phyloP scores from a whole-genome alignment of 371 early-diverging fungal genomes.

The Mortierella polycephala region DNA sequence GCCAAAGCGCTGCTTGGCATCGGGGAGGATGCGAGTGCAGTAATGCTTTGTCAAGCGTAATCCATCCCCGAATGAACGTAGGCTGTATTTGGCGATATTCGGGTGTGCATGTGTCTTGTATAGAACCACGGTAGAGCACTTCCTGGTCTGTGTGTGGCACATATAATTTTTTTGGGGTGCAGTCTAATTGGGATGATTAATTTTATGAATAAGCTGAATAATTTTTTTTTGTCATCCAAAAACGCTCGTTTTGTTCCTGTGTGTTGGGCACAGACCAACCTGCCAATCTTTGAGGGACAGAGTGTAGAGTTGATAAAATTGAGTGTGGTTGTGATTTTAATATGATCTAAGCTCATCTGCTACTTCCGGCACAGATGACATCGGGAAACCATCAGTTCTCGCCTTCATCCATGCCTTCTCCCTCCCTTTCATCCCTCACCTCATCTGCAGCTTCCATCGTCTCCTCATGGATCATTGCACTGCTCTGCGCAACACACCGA shows the following conservation, averaged over 20 bases:
- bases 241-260: neutral
- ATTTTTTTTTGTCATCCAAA: neutral
- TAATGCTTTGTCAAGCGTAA: neutral
- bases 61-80: neutral
- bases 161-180: neutral
- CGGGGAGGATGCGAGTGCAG: too few species aligned
- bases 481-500: neutral
- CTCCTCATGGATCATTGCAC: neutral
- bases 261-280: neutral
- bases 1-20: too few species aligned
- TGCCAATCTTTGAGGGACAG: neutral
- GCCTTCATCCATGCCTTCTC: constrained; percentile 24
- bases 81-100: too few species aligned
- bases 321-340: neutral
- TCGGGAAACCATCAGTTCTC: constrained; percentile 11
- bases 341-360: neutral
- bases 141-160: neutral
- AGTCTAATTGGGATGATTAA: too few species aligned
- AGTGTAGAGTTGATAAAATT: too few species aligned
- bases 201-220: neutral
- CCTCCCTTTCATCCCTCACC: too few species aligned
- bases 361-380: too few species aligned
- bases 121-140: too few species aligned
- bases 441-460: constrained; percentile 3
- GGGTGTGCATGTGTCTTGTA: too few species aligned